Percentiles rank a stretch among this genome's conserved stretches.
Conservation (phyloP, 2,329 filamentous ascomycete species). For the Plectosphaerella sp. region DNA sequence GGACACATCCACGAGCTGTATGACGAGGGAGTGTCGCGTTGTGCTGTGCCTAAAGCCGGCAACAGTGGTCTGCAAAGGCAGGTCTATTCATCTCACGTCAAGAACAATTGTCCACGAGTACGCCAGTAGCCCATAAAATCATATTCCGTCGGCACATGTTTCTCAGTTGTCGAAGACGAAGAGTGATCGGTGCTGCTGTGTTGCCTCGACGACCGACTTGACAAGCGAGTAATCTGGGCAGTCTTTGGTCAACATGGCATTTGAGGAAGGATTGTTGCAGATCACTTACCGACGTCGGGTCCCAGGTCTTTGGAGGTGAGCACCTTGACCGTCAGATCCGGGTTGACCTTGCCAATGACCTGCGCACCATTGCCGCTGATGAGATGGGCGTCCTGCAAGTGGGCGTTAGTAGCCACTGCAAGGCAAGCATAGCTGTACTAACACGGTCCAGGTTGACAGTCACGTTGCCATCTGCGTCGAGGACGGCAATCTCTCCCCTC, state of each 20-base stretch:
- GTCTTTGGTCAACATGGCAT: background rate
- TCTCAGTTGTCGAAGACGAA: conserved; percentile 61
- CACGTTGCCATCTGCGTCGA: conserved; percentile 77
- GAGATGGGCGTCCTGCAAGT: conserved; percentile 64
- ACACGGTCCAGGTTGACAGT: conserved; percentile 71
- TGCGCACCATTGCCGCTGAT: conserved; percentile 67
- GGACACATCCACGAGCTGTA: no score
- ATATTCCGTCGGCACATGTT: background rate
- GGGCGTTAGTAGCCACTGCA: background rate
- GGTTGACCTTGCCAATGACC: conserved; percentile 75
- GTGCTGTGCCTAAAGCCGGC: no score
- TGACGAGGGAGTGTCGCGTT: no score
- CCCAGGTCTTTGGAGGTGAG: conserved; percentile 68
- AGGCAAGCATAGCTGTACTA: conserved; percentile 19
- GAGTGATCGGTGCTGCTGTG: conserved; percentile 74
- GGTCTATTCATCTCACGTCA: no score
- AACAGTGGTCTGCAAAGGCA: no score
- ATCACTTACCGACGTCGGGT: conserved; percentile 58
- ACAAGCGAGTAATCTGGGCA: conserved; percentile 67
- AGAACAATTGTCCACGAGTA: no score
- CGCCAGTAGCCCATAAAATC: background rate
- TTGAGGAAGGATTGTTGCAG: background rate
- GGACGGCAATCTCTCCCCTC: conserved; percentile 71
- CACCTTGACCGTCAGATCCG: conserved; percentile 67
- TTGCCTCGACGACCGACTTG: conserved; percentile 78